Evolutionary conservation across 2,329 filamentous ascomycete genomes (phyloP).

Genomic region (Bretziella fagacearum): DNA sequence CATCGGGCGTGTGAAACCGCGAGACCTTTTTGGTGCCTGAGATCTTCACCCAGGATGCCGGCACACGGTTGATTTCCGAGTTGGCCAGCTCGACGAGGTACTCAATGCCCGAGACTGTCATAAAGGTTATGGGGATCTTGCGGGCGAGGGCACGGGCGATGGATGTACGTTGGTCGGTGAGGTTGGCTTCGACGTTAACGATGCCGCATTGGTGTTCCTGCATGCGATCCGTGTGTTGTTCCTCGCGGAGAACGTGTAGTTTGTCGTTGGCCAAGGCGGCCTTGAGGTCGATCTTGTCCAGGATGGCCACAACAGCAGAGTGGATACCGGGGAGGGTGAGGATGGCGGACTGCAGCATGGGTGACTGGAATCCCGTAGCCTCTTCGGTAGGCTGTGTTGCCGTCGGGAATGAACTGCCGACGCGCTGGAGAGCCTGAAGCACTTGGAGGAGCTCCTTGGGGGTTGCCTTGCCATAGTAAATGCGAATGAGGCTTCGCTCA

Average conservation of each 20-base stretch:
- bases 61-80: conserved; percentile 63
- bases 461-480: conserved; percentile 94
- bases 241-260: conserved; percentile 80
- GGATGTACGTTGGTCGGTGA: conserved; percentile 55
- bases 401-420: conserved; percentile 49
- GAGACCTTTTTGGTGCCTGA: conserved; percentile 85
- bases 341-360: conserved; percentile 53
- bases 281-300: conserved; percentile 71
- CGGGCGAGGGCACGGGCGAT: conserved; percentile 58
- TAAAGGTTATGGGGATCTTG: conserved; percentile 54
- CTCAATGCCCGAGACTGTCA: conserved; percentile 77
- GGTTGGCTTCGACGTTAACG: conserved; percentile 75
- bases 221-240: conserved; percentile 76
- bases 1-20: conserved; percentile 86
- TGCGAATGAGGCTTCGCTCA: conserved; percentile 81
- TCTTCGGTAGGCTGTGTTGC: conserved; percentile 45
- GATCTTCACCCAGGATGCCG: conserved; percentile 88
- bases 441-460: conserved; percentile 73
- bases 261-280: conserved; percentile 81
- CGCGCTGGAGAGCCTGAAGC: conserved; percentile 68
- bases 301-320: conserved; percentile 52
- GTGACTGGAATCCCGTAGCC: conserved; percentile 50
- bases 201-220: conserved; percentile 80
- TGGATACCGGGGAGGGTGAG: conserved; percentile 60
- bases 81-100: conserved; percentile 89